Percentiles rank a stretch among this genome's conserved stretches.
These are phyloP conservation scores for Xylaria multiplex DNA, from an alignment of 2,329 filamentous ascomycete genomes.

Conservation along the genomic window DNA sequence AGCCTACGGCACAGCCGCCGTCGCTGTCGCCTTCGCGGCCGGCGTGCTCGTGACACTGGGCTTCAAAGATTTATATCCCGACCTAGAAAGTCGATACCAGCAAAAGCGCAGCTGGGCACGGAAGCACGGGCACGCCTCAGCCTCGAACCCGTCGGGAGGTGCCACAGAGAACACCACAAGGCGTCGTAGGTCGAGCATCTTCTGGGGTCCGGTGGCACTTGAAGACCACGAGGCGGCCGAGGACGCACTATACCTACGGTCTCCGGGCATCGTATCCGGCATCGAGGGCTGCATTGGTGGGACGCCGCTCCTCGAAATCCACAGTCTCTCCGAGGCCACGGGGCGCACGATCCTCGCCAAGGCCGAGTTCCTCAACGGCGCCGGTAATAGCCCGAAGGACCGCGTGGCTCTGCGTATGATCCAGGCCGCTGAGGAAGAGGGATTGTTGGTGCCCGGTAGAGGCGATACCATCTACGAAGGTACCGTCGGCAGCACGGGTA, in stretches of 20 bases:
- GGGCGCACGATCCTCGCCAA: constrained; percentile 92
- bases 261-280: constrained; percentile 71
- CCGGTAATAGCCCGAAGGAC: constrained; percentile 93
- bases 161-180: constrained; percentile 29
- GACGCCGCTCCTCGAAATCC: constrained; percentile 88
- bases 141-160: constrained; percentile 23
- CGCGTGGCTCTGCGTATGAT: constrained; percentile 94
- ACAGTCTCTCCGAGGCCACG: constrained; percentile 84
- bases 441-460: constrained; percentile 78
- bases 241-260: constrained; percentile 38
- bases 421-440: constrained; percentile 78
- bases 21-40: constrained; percentile 78
- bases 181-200: constrained; percentile 55
- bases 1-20: constrained; percentile 71
- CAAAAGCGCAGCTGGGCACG: constrained; percentile 52
- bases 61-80: constrained; percentile 82
- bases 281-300: constrained; percentile 94
- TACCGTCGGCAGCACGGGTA: constrained; percentile 95
- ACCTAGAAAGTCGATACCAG: constrained; percentile 73
- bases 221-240: constrained; percentile 62
- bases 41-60: constrained; percentile 80
- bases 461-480: constrained; percentile 98
- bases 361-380: constrained; percentile 95
- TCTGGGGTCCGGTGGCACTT: constrained; percentile 63
- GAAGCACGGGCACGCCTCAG: constrained; percentile 21